These are phyloP conservation scores for Parastagonospora avenae DNA, from an alignment of 2,329 filamentous ascomycete genomes.

Conservation along the genomic window DNA sequence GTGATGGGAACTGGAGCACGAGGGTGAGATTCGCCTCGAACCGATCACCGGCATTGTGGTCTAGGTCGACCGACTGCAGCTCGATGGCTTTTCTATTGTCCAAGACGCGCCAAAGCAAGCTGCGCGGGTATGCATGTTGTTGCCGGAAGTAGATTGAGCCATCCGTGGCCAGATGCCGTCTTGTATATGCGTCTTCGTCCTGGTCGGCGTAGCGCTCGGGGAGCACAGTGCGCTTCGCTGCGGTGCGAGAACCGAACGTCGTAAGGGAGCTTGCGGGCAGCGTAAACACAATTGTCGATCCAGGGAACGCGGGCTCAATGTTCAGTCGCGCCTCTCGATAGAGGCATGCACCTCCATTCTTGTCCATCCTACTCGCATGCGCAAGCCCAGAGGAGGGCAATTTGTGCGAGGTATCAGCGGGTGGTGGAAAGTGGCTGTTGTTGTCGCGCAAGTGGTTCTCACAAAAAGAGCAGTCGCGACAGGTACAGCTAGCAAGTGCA, in stretches of 20 bases:
- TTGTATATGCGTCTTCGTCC: slow-evolving; percentile 75
- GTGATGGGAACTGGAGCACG: slow-evolving; percentile 75
- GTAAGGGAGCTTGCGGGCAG: slow-evolving; percentile 42
- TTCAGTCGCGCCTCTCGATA: slow-evolving; percentile 89
- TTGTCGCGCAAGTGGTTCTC: slow-evolving; percentile 28
- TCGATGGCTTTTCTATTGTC: slow-evolving; percentile 81
- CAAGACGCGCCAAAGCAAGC: slow-evolving; percentile 88
- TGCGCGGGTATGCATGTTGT: slow-evolving; percentile 75
- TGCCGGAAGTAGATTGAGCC: slow-evolving; percentile 85
- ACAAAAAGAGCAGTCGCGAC: slow-evolving; percentile 42
- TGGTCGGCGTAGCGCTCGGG: slow-evolving; percentile 52
- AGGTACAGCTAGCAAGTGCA: slow-evolving; percentile 9
- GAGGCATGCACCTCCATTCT: slow-evolving; percentile 66
- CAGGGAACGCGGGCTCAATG: slow-evolving; percentile 72
- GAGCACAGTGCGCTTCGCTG: slow-evolving; percentile 41
- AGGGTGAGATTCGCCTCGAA: slow-evolving; percentile 75
- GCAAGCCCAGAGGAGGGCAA: slow-evolving; percentile 10
- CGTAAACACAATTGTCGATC: slow-evolving; percentile 70
- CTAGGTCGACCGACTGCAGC: slow-evolving; percentile 81
- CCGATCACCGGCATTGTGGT: slow-evolving; percentile 65
- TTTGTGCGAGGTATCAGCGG: slow-evolving; percentile 4
- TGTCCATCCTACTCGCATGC: slow-evolving; percentile 73
- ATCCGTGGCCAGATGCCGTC: slow-evolving; percentile 72
- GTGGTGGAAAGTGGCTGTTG: slow-evolving; percentile 19
- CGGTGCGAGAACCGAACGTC: slow-evolving; percentile 38